phyloP scores from a whole-genome alignment of 352 stramenopile genomes.

The Achlya hypogyna region DNA sequence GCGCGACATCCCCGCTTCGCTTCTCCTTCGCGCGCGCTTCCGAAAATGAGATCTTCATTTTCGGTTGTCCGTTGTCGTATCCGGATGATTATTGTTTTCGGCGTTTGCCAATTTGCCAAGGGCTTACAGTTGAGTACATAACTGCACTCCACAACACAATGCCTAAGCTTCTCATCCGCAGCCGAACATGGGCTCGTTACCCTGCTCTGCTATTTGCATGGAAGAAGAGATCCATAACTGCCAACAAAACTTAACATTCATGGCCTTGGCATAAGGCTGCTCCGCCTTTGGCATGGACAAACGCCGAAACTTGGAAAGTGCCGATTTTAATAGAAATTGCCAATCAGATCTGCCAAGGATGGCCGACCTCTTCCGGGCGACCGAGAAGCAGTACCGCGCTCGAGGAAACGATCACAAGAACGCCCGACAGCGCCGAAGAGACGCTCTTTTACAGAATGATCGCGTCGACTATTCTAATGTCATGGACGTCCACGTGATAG shows the following conservation, averaged over 20 bases:
- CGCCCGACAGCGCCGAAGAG: neutral
- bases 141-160: too few species aligned
- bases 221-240: too few species aligned
- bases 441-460: neutral
- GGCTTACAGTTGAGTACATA: too few species aligned
- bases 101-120: too few species aligned
- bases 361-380: neutral
- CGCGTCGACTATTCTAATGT: conserved; percentile 14
- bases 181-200: too few species aligned
- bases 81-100: neutral
- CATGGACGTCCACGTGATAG: conserved; percentile 4
- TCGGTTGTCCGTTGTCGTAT: neutral
- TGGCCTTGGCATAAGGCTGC: too few species aligned
- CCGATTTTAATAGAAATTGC: neutral
- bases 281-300: too few species aligned
- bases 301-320: neutral
- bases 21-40: conserved; percentile 12
- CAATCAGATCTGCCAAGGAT: neutral
- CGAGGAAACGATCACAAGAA: conserved; percentile 12
- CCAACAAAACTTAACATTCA: too few species aligned
- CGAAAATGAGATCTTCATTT: neutral
- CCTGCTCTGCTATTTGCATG: too few species aligned
- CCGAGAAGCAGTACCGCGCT: conserved; percentile 14
- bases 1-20: neutral
- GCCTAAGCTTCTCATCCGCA: too few species aligned